Base-by-base conservation (phyloP, 2,329 filamentous ascomycete genomes). In the Sporothrix humicola region DNA sequence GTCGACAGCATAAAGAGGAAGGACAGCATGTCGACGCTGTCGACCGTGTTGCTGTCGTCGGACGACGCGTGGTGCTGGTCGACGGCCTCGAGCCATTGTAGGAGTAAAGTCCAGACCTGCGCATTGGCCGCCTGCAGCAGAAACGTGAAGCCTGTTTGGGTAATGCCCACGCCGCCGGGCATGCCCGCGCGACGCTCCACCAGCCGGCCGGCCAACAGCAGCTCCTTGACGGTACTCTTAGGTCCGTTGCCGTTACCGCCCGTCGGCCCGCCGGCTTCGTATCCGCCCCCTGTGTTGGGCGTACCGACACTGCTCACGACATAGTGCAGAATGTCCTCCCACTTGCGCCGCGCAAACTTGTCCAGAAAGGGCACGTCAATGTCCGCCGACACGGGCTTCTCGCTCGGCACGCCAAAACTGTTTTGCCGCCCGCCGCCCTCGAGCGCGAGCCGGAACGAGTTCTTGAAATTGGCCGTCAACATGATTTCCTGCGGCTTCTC, bases 1-100 rank as follows among this genome's bases (percentile, higher is more conserved):
- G 93, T 97, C 63, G 95, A 95, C 42, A 99, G 90, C 80, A 98
- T 93, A 82, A 99, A 98, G 77, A 99, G 90, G 81, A 99, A 99
- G 7, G 93, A 95, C 6, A 99, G 89, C 81, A 98, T 95, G 79
- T 99, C 96, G 66, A 97, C 94, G 74, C 92, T 91, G 77, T 97
- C 94, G 86, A 97, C 92, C 46, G 89, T 88, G 17, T 93, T 85
- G 72, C 65, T 17, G 42, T 37, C 20, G 42, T 37, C 31, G 42
- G 65, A 78, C 79, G 72, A 86, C 84, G 77, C 93, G 91, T 93
- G 92, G 77, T 87, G 87, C 72, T 86, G 85, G 77, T 94, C 91
- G 61, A 92, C 92, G 75, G 94, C 92, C 77, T 97, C 93, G 69
- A 99, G 90, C 86, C 97, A 99, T 46, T 98, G 90, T 44, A 99